Percentiles rank a stretch among this genome's conserved stretches.
Evolutionary conservation across 768 basidiomycete genomes (phyloP).

Genomic region (Sporobolomyces phaffii): DNA sequence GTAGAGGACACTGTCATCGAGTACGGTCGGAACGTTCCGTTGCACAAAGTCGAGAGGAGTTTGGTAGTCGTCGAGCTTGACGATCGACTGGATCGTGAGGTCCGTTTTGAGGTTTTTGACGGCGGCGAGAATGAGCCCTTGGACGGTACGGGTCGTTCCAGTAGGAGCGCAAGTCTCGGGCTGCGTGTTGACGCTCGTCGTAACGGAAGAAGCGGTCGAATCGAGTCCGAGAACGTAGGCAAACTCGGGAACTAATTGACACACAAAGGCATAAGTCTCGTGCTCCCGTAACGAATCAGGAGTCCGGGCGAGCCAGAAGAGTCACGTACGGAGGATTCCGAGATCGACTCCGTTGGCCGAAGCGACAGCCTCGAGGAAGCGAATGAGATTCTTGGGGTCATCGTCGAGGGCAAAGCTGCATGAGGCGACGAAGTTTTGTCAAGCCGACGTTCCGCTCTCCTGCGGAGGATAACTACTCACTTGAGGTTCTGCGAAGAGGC

Average conservation of each 20-base stretch:
- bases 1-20: conserved; percentile 60
- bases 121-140: conserved; percentile 59
- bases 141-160: conserved; percentile 56
- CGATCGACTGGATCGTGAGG: conserved; percentile 54
- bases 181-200: conserved; percentile 49
- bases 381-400: conserved; percentile 59
- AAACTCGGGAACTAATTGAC: conserved; percentile 44
- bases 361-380: conserved; percentile 54
- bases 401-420: conserved; percentile 57
- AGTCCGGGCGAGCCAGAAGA: not conserved
- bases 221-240: conserved; percentile 25
- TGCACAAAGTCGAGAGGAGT: conserved; percentile 60
- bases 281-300: no score
- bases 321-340: conserved; percentile 47
- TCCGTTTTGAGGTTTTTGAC: conserved; percentile 55
- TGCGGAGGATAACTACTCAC: no score
- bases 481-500: conserved; percentile 58
- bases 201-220: conserved; percentile 50
- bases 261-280: no score
- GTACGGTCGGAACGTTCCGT: conserved; percentile 56
- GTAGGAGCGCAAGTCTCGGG: conserved; percentile 57
- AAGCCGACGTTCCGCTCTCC: no score
- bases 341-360: conserved; percentile 57
- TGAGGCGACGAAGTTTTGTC: no score
- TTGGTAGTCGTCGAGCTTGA: conserved; percentile 62